Conservation (phyloP, 352 stramenopile genomes). For the Pythium monospermum region DNA sequence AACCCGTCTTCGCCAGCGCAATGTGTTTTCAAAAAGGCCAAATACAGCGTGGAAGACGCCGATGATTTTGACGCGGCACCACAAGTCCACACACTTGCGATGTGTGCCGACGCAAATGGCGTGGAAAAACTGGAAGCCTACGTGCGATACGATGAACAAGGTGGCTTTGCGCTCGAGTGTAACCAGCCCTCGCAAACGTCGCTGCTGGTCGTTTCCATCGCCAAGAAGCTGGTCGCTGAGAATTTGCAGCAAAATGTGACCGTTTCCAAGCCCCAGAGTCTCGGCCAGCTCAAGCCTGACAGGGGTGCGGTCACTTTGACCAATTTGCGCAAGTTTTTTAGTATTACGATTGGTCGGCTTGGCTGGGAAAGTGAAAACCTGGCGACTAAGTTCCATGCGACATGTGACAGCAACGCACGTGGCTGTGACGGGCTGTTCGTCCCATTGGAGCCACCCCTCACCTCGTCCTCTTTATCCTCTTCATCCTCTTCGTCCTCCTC, state of each 20-base stretch:
- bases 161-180: background rate
- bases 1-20: background rate
- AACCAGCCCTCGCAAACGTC: background rate
- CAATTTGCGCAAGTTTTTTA: slow-evolving; percentile 18
- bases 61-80: slow-evolving; percentile 4
- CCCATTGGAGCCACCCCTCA: too few species aligned
- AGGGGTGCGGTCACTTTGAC: background rate
- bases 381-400: background rate
- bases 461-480: too few species aligned
- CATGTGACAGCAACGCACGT: background rate
- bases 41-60: too few species aligned
- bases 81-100: slow-evolving; percentile 8
- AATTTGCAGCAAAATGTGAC: background rate
- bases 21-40: background rate
- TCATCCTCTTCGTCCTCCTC: too few species aligned
- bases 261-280: too few species aligned
- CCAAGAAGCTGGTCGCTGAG: slow-evolving; percentile 8
- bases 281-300: background rate
- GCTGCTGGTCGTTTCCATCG: slow-evolving; percentile 7
- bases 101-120: slow-evolving; percentile 4
- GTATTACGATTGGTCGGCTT: slow-evolving; percentile 16
- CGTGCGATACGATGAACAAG: background rate
- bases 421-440: too few species aligned
- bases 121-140: background rate
- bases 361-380: slow-evolving; percentile 16